phyloP scores from a whole-genome alignment of 1,139 yeast genomes.

The Lodderomyces margitis region DNA sequence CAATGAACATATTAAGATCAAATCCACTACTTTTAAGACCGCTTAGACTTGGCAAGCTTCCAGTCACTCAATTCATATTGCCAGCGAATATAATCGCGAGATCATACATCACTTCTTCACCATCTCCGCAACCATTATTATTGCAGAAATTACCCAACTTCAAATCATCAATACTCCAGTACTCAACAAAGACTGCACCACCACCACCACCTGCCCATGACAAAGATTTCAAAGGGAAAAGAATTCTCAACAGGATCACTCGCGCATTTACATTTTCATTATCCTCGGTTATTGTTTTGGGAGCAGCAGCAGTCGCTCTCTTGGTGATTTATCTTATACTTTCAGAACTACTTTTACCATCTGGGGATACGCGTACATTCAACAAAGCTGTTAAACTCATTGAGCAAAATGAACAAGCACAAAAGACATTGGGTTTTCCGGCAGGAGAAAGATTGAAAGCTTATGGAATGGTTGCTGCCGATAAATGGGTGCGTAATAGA shows the following conservation, averaged over 20 bases:
- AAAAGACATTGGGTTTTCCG: slow-evolving; percentile 52
- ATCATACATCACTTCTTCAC: slow-evolving; percentile 3
- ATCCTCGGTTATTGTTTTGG: slow-evolving; percentile 60
- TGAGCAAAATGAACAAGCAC: slow-evolving; percentile 64
- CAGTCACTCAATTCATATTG: background rate
- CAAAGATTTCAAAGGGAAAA: slow-evolving; percentile 40
- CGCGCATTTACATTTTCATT: slow-evolving; percentile 61
- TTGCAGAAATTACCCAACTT: slow-evolving; percentile 5
- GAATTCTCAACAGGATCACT: slow-evolving; percentile 39
- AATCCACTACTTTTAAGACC: background rate
- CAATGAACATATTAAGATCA: background rate
- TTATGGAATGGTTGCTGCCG: slow-evolving; percentile 71
- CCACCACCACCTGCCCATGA: slow-evolving; percentile 42
- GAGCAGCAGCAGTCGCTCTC: slow-evolving; percentile 65
- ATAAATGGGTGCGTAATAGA: slow-evolving; percentile 84
- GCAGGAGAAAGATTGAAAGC: slow-evolving; percentile 70
- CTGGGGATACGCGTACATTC: slow-evolving; percentile 88
- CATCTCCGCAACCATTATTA: background rate
- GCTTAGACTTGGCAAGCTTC: background rate
- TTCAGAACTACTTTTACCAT: slow-evolving; percentile 78
- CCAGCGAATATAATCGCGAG: background rate
- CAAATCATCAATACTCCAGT: slow-evolving; percentile 8
- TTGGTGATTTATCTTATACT: slow-evolving; percentile 75
- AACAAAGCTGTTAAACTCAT: slow-evolving; percentile 79
- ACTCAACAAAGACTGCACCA: slow-evolving; percentile 36